Conservation (phyloP, 2,329 filamentous ascomycete genomes). For the Macrophomina tecta region DNA sequence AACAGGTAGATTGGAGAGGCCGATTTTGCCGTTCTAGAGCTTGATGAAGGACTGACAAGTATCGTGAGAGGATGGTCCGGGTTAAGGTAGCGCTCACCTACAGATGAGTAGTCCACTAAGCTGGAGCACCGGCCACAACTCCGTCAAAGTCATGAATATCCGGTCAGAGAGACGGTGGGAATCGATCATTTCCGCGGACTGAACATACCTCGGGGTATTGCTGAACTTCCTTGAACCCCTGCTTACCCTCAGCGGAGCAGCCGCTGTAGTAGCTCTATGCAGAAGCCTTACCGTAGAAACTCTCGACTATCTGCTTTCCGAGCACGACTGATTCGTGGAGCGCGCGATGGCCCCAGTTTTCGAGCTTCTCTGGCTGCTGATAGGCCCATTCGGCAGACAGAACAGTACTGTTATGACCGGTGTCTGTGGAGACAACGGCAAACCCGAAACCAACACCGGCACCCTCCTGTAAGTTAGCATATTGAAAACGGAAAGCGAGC, state of each 20-base stretch:
- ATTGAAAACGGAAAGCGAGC: too few relatives aligned
- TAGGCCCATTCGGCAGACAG: constrained; percentile 25
- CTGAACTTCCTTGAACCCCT: constrained; percentile 63
- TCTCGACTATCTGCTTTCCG: constrained; percentile 55
- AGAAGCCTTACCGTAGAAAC: constrained; percentile 53
- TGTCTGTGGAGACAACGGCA: constrained; percentile 49
- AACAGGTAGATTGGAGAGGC: neutral
- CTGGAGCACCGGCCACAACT: constrained; percentile 57
- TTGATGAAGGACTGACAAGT: too few relatives aligned
- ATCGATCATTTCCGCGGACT: too few relatives aligned
- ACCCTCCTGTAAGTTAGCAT: too few relatives aligned
- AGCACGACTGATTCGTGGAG: constrained; percentile 56
- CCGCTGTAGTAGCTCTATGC: constrained; percentile 57
- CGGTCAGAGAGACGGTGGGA: too few relatives aligned
- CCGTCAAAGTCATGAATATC: constrained; percentile 60
- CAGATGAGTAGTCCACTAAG: constrained; percentile 45
- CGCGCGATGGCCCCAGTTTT: constrained; percentile 43
- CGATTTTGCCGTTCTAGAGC: too few relatives aligned
- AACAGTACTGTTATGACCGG: constrained; percentile 48
- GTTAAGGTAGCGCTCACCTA: neutral
- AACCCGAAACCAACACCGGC: constrained; percentile 44
- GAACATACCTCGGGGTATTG: constrained; percentile 48
- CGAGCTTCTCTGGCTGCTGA: too few relatives aligned
- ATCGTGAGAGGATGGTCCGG: too few relatives aligned
- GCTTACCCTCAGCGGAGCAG: constrained; percentile 65